A percentile compares a stretch with the other conserved stretches of the same genome.
Evolutionary conservation across 441 rosid species (phyloP).

Genomic region (Dalechampia spathulata): DNA sequence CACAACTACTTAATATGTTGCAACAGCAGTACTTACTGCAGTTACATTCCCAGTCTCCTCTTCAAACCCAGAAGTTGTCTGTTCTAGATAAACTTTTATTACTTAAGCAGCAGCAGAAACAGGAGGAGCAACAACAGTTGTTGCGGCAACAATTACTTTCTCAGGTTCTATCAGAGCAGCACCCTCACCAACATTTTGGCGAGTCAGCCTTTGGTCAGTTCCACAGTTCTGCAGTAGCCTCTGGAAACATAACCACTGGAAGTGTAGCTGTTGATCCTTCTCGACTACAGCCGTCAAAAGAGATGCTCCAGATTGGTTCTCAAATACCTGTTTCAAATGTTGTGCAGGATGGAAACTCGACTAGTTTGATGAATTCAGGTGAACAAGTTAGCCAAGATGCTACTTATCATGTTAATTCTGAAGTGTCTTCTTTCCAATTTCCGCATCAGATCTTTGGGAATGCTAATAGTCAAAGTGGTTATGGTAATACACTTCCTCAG

Average conservation of each 20-base stretch:
- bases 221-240: slow-evolving; percentile 35
- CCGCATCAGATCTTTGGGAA: slow-evolving; percentile 54
- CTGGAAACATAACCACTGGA: too few species aligned
- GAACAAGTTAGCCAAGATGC: slow-evolving; percentile 32
- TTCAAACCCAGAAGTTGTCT: slow-evolving; percentile 62
- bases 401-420: slow-evolving; percentile 33
- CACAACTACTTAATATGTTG: slow-evolving; percentile 58
- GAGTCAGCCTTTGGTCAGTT: slow-evolving; percentile 56
- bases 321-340: slow-evolving; percentile 42
- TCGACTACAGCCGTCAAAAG: slow-evolving; percentile 46
- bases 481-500: slow-evolving; percentile 32
- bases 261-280: slow-evolving; percentile 47
- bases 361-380: slow-evolving; percentile 37
- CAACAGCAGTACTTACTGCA: slow-evolving; percentile 80
- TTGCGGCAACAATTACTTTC: slow-evolving; percentile 76
- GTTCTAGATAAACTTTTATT: slow-evolving; percentile 61
- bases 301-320: slow-evolving; percentile 41
- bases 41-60: slow-evolving; percentile 59
- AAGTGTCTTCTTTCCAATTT: slow-evolving; percentile 35
- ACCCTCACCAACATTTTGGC: slow-evolving; percentile 42
- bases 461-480: slow-evolving; percentile 31
- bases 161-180: slow-evolving; percentile 72
- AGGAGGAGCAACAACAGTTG: slow-evolving; percentile 81
- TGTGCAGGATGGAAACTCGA: slow-evolving; percentile 37
- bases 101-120: slow-evolving; percentile 85